These are phyloP conservation scores for Nicotiana undulata DNA, from an alignment of 257 asterid species.

Conservation along the genomic window DNA sequence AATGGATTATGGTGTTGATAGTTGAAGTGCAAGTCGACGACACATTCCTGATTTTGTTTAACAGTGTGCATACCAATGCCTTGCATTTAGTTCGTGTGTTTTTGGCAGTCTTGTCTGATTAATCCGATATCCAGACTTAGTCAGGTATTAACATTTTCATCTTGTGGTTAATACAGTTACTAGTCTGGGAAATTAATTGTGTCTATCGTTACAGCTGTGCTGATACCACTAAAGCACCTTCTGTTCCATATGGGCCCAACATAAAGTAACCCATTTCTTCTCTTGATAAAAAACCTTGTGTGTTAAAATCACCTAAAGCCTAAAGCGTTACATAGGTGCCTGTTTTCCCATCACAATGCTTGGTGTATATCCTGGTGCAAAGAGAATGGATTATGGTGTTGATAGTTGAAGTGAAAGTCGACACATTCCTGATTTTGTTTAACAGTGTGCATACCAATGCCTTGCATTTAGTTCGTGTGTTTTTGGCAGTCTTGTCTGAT, in stretches of 20 bases:
- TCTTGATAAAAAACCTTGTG: background rate
- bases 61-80: background rate
- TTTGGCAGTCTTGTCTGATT: background rate
- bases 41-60: background rate
- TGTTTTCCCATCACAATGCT: too few relatives aligned
- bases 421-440: background rate
- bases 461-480: background rate
- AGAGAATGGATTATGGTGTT: too few relatives aligned
- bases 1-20: too few relatives aligned
- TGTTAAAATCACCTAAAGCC: too few relatives aligned
- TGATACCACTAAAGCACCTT: background rate
- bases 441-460: background rate
- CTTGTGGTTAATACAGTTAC: constrained; percentile 20
- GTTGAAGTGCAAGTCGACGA: too few relatives aligned
- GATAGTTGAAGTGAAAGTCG: too few relatives aligned
- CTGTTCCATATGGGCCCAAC: constrained; percentile 21
- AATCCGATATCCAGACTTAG: constrained; percentile 28
- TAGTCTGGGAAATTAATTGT: constrained; percentile 12
- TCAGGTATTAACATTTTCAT: constrained; percentile 17
- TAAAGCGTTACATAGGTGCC: too few relatives aligned
- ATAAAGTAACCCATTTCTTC: background rate
- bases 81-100: background rate
- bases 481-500: background rate
- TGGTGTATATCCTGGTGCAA: too few relatives aligned
- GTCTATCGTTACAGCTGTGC: constrained; percentile 27